Evolutionary conservation across 2,329 filamentous ascomycete species (phyloP), one percentile per base, ranked within the genome.

Genomic region (Aspergillus sp.): DNA sequence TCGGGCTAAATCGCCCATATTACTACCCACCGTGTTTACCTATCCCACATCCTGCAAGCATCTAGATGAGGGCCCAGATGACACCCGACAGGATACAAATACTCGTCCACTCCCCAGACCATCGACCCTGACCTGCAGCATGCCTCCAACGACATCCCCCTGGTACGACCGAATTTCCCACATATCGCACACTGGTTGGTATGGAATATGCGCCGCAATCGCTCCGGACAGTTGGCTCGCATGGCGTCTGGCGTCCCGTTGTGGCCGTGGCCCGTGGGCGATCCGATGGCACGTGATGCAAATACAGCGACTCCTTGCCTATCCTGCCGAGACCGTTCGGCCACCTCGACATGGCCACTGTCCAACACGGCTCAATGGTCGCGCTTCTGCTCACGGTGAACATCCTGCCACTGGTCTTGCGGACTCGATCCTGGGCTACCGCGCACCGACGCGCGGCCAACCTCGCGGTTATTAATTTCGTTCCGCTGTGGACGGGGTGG

Each of bases 11-110:
- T 15, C 19, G 40, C 39, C 54, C 54, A 45, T 17, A 25, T 40
- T 51, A 51, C 12, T 44, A 46, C 47, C 17, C n/a, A 46, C 19
- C 23, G 11, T 17, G 46, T 39, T 50, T 51, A 37, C 37, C 15
- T 51, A 40, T 19, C 47, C 54, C 55, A 47, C 21, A 37, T 48
- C 41, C 48, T 52, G 40, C 21, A 52, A 39, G 41, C 48, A 57
- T 47, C 35, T 47, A 52, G 23, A 40, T 52, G 15, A 57, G 55
- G 41, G 55, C 6, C 11, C 17, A 40, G 48, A 33, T n/a, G 9
- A 46, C 40, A 43, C 40, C 33, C 15, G 33, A 48, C 15, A 7
- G 43, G 33, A 47, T 43, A 57, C 11, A 57, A 57, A 57, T 37
- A 37, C 33, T 37, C 33, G 2, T 37, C 33, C 33, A 46, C 54